phyloP scores from a whole-genome alignment of 768 basidiomycete genomes.

The Mycena rosella region DNA sequence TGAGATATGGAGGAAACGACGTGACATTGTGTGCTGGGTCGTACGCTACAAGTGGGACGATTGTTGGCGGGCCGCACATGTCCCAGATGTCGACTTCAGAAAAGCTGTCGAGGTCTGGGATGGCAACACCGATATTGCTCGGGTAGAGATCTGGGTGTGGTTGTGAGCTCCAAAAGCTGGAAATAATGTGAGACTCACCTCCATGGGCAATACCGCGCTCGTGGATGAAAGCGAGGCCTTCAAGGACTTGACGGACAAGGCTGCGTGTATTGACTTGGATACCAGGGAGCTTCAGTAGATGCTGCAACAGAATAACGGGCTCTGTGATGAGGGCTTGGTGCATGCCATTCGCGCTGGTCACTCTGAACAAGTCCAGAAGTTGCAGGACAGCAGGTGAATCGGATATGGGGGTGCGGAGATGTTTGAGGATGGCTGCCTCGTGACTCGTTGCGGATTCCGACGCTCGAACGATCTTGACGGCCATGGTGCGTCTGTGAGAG shows the following conservation, averaged over 20 bases:
- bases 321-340: slow-evolving; percentile 16
- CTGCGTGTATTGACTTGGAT: neutral
- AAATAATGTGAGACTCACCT: neutral
- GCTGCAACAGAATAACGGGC: neutral
- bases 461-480: neutral
- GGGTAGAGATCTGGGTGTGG: slow-evolving; percentile 5
- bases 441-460: neutral
- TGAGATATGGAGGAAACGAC: slow-evolving; percentile 8
- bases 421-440: slow-evolving; percentile 5
- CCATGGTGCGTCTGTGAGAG: neutral
- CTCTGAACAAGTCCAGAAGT: neutral
- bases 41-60: neutral
- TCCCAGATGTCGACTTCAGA: neutral
- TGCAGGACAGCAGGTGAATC: slow-evolving; percentile 3
- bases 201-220: slow-evolving; percentile 11
- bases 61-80: neutral
- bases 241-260: neutral
- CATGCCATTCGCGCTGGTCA: neutral
- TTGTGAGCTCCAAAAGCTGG: neutral
- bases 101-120: neutral
- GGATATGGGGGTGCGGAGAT: neutral
- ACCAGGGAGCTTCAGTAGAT: neutral
- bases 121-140: slow-evolving; percentile 5
- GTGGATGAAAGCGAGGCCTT: slow-evolving; percentile 10
- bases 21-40: neutral